Evolutionary conservation across 169 alveolate genomes (phyloP).

Genomic region (Cyclospora cayetanensis): DNA sequence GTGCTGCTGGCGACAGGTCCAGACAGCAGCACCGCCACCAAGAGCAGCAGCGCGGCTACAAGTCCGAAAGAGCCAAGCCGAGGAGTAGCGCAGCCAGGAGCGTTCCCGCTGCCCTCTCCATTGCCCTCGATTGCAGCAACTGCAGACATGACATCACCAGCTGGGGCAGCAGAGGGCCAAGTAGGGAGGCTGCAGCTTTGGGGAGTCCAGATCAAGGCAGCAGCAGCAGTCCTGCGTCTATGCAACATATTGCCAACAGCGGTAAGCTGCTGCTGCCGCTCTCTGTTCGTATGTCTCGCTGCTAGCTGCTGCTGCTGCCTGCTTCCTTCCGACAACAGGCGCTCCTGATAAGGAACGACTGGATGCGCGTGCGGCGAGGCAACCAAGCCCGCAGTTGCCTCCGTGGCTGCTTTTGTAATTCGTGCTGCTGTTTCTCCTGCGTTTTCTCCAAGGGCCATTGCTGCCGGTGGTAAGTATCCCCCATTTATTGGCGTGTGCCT

Average conservation of each 20-base stretch:
- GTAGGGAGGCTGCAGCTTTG: conserved; percentile 21
- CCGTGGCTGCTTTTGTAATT: neutral
- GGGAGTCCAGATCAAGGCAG: conserved; percentile 36
- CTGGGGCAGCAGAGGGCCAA: neutral
- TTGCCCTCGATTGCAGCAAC: neutral
- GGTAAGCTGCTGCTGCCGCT: neutral
- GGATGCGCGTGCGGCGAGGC: too few relatives aligned
- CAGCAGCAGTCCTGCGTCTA: conserved; percentile 16
- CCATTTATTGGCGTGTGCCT: neutral
- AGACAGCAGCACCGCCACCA: conserved; percentile 39
- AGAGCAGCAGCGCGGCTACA: neutral
- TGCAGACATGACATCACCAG: conserved; percentile 11
- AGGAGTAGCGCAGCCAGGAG: conserved; percentile 25
- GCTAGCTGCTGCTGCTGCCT: neutral
- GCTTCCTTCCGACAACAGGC: too few relatives aligned
- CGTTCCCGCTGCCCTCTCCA: neutral
- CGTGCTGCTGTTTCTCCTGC: neutral
- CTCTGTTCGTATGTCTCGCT: neutral
- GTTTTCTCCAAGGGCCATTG: too few relatives aligned
- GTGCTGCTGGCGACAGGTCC: conserved; percentile 11
- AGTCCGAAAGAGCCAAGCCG: neutral
- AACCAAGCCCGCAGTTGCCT: neutral
- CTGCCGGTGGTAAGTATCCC: too few relatives aligned
- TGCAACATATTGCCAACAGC: conserved; percentile 2
- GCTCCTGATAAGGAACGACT: too few relatives aligned